Conservation (phyloP, 1,284 basidiomycete species). For the Ganoderma leucocontextum region DNA sequence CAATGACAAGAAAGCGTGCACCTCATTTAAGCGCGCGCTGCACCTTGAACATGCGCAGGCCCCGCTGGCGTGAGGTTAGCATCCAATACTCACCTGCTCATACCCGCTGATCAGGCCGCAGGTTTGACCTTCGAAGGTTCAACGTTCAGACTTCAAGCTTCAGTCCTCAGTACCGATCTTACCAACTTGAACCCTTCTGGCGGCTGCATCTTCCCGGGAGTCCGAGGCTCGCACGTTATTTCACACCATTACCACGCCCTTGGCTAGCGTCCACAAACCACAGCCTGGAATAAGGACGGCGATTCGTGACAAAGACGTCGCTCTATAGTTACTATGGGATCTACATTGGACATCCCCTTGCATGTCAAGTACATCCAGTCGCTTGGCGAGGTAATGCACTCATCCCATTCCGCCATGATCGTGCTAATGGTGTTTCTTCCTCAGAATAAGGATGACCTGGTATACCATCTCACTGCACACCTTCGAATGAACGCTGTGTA, state of each 20-base stretch:
- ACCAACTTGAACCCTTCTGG: neutral
- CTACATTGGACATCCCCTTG: slow-evolving; percentile 34
- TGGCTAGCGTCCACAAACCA: neutral
- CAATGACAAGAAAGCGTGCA: neutral
- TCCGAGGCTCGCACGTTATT: neutral
- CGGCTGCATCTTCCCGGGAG: neutral
- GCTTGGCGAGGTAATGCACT: slow-evolving; percentile 38
- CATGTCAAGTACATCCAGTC: slow-evolving; percentile 46
- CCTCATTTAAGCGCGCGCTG: neutral
- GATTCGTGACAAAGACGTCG: neutral
- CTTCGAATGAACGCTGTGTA: slow-evolving; percentile 96
- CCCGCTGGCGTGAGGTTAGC: too few species aligned
- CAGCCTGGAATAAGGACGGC: neutral
- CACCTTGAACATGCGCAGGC: too few species aligned
- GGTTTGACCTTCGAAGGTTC: neutral
- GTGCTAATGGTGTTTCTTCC: neutral
- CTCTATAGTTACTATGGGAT: slow-evolving; percentile 18
- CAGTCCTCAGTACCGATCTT: neutral
- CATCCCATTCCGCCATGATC: neutral
- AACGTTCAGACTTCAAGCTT: neutral
- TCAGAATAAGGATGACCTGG: slow-evolving; percentile 87
- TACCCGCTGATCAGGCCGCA: neutral
- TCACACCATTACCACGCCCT: slow-evolving; percentile 8
- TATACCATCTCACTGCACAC: slow-evolving; percentile 94
- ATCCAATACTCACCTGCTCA: too few species aligned